Evolutionary conservation across 169 alveolate species (phyloP), one percentile per base, ranked within the genome.

Genomic region (Cryptosporidium parvum): DNA sequence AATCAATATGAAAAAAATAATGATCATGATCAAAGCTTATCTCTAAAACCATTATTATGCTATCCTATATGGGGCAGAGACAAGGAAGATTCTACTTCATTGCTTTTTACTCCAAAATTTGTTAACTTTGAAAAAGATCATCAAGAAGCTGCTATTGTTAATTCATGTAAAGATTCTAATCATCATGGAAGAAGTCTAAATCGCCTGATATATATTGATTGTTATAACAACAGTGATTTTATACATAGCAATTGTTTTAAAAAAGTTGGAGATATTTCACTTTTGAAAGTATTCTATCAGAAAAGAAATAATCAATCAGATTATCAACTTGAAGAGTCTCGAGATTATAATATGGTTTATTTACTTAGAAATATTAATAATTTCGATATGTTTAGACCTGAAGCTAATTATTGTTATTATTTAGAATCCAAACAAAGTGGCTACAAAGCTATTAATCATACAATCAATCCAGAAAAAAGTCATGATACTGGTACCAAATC

Each of bases 51-150:
- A 48, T 14, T 48, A 48, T 48, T 21, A 1, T 14, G 23, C n/a
- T 1, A 48, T 48, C 6, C 9, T 48, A 48, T 48, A 48, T 48
- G 67, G 67, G 67, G 67, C 1, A 56, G 67, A 8, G 44, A 51
- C 16, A 9, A 8, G 18, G 26, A 23, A 42, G 44, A 29, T 52
- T 6, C 21, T 1, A 1, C 1, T 26, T 26, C 33, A 10, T 12
- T 21, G 14, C 53, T 58, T 16, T 73, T 3, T 52, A 35, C 39
- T 53, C 86, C 86, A 14, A 73, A 42, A 58, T 59, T 73, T 1
- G 70, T 73, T 35, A 73, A 73, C 35, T 73, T 52, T 59, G 86
- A 73, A 33, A 73, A 73, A 42, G 86, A 73, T 35, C 29, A 37
- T 9, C 68, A 31, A 16, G 42, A 44, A 18, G 6, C 23, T 21